A percentile compares a stretch with the other conserved stretches of the same genome.
Evolutionary conservation across 345 rosid species (phyloP).

Genomic region (Populus euphratica): DNA sequence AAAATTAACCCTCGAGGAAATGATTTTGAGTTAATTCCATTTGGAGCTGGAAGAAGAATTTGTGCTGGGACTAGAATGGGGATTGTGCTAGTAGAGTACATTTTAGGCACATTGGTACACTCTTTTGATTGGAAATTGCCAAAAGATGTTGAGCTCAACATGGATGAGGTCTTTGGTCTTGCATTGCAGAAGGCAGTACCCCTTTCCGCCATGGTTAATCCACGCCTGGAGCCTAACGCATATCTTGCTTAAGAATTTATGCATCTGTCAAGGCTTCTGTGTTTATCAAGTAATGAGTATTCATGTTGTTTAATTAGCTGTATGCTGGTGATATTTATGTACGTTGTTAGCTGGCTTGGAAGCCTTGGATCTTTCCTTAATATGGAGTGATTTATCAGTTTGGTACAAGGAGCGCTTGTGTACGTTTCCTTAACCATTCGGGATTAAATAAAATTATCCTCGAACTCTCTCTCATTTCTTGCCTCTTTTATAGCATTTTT

Average conservation of each 20-base stretch:
- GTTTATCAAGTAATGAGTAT: background rate
- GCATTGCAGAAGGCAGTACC: conserved; percentile 56
- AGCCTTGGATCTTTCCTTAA: background rate
- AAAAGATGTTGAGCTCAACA: conserved; percentile 29
- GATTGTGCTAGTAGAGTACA: conserved; percentile 43
- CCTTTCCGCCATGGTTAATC: conserved; percentile 42
- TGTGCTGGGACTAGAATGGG: conserved; percentile 63
- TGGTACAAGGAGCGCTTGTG: background rate
- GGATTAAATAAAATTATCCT: too few species aligned
- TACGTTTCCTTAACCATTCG: background rate
- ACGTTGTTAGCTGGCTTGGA: too few species aligned
- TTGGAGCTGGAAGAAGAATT: conserved; percentile 52
- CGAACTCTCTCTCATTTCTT: too few species aligned
- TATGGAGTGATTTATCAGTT: too few species aligned
- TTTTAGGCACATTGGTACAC: conserved; percentile 49
- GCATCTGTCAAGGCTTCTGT: background rate
- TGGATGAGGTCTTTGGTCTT: conserved; percentile 60
- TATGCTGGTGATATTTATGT: background rate
- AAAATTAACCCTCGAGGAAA: conserved; percentile 44
- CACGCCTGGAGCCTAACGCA: conserved; percentile 37
- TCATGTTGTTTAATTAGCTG: background rate
- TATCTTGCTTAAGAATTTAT: conserved; percentile 13
- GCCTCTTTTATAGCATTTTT: too few species aligned
- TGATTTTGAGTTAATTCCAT: conserved; percentile 53
- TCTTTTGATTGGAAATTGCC: conserved; percentile 56